These are phyloP conservation scores for Zymoseptoria tritici DNA, from an alignment of 2,329 filamentous ascomycete species.

Conservation along the genomic window DNA sequence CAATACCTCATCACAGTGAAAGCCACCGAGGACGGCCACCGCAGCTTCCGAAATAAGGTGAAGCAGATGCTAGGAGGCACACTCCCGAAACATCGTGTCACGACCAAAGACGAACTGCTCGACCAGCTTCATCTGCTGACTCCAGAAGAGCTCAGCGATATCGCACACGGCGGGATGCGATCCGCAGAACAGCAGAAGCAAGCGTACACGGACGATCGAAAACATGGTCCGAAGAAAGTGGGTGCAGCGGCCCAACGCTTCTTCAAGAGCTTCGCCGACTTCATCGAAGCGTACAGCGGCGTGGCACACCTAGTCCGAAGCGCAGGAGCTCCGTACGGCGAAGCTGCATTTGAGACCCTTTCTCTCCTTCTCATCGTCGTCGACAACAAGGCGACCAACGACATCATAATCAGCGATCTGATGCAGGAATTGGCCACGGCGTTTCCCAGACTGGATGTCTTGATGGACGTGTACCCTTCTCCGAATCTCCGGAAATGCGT, in stretches of 20 bases:
- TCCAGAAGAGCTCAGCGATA: neutral
- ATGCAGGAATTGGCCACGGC: neutral
- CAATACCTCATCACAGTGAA: neutral
- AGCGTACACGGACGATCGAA: neutral
- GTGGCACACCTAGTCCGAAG: constrained; percentile 4
- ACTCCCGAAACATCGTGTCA: neutral
- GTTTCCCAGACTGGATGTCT: constrained; percentile 4
- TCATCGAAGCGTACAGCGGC: constrained; percentile 10
- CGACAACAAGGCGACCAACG: neutral
- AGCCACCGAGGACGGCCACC: neutral
- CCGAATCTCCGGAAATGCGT: constrained; percentile 2
- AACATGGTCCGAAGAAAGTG: neutral
- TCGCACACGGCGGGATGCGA: neutral
- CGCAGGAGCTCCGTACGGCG: constrained; percentile 8
- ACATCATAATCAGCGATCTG: neutral
- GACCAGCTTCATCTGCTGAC: neutral
- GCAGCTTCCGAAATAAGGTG: neutral
- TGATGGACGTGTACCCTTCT: neutral
- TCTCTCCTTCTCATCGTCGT: neutral
- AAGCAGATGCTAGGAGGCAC: neutral
- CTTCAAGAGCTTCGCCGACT: constrained; percentile 2
- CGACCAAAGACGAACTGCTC: neutral
- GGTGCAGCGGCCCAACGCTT: constrained; percentile 1
- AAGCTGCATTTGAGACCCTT: constrained; percentile 7
- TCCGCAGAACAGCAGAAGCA: neutral